phyloP scores from a whole-genome alignment of 257 asterid species.

The Petunia axillaris region DNA sequence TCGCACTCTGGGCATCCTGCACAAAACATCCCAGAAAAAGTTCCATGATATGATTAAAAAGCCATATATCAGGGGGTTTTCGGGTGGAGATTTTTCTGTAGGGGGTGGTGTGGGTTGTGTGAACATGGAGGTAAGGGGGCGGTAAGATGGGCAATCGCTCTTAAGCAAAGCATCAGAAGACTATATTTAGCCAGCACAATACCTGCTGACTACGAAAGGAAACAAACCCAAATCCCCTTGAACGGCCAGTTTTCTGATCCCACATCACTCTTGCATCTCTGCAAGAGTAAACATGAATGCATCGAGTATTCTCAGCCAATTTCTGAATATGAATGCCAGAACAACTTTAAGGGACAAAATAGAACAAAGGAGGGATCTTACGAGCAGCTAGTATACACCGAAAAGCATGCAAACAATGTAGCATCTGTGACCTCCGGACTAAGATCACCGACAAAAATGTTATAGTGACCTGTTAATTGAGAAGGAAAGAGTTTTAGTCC shows the following conservation, averaged over 20 bases:
- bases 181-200: background rate
- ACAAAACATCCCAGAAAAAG: slow-evolving; percentile 12
- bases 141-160: background rate
- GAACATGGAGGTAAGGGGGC: background rate
- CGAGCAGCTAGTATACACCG: slow-evolving; percentile 75
- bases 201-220: slow-evolving; percentile 90
- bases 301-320: background rate
- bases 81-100: background rate
- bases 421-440: slow-evolving; percentile 96
- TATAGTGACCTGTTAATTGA: slow-evolving; percentile 63
- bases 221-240: slow-evolving; percentile 93
- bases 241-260: slow-evolving; percentile 96
- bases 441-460: slow-evolving; percentile 89
- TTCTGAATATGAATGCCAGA: background rate
- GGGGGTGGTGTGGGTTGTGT: background rate
- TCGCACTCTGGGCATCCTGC: slow-evolving; percentile 88
- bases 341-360: background rate
- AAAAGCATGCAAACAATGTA: slow-evolving; percentile 69
- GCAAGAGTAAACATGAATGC: slow-evolving; percentile 33
- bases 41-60: background rate
- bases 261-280: slow-evolving; percentile 98
- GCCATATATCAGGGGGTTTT: background rate
- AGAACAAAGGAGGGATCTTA: slow-evolving; percentile 38
- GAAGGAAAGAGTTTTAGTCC: background rate
- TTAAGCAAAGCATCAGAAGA: background rate